Evolutionary conservation across 2,329 filamentous ascomycete genomes (phyloP), one percentile per base, ranked within the genome.

Genomic region (Domatiomyces catenatus): DNA sequence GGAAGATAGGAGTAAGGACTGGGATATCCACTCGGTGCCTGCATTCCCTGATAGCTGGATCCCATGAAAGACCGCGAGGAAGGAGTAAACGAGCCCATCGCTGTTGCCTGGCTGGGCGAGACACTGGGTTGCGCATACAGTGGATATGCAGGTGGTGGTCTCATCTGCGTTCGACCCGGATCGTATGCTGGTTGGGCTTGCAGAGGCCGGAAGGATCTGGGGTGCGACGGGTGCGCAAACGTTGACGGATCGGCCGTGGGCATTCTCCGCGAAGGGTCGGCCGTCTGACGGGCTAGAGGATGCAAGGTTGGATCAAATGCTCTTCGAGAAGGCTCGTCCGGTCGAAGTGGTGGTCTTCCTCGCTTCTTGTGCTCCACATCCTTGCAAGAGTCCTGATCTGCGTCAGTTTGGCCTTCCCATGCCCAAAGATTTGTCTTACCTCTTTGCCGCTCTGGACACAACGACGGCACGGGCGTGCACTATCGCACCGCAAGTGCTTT

Each of bases 281-380:
- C 52, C 7, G 49, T n/a, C n/a, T 47, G 22, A 15, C 42, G 24
- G 19, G 45, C 15, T 42, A 28, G 48, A 46, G 20, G 47, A 24
- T 42, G 39, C 10, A 36, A 42, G 19, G 32, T 39, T 15, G 32
- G 32, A 20, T 47, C 45, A 18, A 47, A 47, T 15, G 45, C 8
- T 17, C 45, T 22, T 10, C 45, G 45, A 15, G 28, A 43, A n/a
- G 47, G 47, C 18, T 70, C 68, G 45, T 70, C 68, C 42, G 68
- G 67, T 52, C 68, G 69, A 32, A 70, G 54, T 45, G 68, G 67
- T 42, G 68, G 68, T 46, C 68, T 60, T 42, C 68, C 68, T 59
- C 69, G 61, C 57, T 71, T 72, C 56, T 71, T 72, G 55, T 71
- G 69, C 45, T 68, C 69, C 22, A 71, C 69, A 56, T 72, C 69